Base-by-base conservation (phyloP, 139 green algal genomes). In the Chlorella sp. region DNA sequence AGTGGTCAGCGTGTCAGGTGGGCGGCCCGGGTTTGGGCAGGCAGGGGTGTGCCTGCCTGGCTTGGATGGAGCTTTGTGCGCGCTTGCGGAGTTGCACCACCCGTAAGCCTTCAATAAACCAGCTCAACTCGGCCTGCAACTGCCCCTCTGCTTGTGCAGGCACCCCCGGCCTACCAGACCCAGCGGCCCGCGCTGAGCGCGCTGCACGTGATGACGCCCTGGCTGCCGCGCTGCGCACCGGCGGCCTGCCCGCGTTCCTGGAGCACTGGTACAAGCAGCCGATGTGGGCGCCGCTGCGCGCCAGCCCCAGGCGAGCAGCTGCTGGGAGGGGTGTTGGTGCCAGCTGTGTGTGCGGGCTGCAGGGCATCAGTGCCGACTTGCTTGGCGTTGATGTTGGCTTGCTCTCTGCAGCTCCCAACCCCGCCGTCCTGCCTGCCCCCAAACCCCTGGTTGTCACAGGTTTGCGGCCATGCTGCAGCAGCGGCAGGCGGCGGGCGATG, bases 201-300 rank as follows among this genome's bases (percentile, higher is more conserved):
- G 86, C 62, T 0, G 73, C 44, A 0, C 90, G 95, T 7, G 86
- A 98, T 76, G 87, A 84, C 36, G 69, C 58, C 8, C 85, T 95
- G 36, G 90, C 93, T 6, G 74, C 9, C 0, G 65, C 85, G 28
- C 81, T 97, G 54, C 46, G 51, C 22, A 5, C 28, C 16, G 56
- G 75, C 22, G 92, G 92, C 41, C 22, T 92, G 60, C 26, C 72
- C 1, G 16, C 68, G 1, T 98, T 97, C 68, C 60, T 96, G 69
- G 38, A 82, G 0, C n/a, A 60, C 28, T 98, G 95, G 95, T 98
- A 98, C 75, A 26, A 85, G 79, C 69, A 83, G 73, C 87, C 89
- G 8, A 84, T 98, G 82, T 98, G 95, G 94, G 43, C 38, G 0
- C 75, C 56, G 1, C 87, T 98, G 38, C 69, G 89, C 0, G 36